Conservation (phyloP, 176 grass and related monocot species). For the Pontederia crassipes region DNA sequence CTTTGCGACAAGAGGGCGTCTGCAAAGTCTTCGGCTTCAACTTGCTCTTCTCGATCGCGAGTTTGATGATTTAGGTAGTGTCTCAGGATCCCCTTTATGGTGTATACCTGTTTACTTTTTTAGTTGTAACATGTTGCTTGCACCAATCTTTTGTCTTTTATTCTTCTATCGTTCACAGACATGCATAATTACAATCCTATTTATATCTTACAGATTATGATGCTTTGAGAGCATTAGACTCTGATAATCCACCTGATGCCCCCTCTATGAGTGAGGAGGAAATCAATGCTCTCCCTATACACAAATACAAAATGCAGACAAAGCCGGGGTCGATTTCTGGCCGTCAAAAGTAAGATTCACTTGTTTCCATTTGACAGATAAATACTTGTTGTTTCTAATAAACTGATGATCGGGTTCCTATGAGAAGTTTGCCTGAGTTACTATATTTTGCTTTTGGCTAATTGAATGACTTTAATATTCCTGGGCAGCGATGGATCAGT, state of each 20-base stretch:
- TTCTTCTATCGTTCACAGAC: not conserved
- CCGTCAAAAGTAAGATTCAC: slow-evolving; percentile 41
- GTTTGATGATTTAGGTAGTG: slow-evolving; percentile 92
- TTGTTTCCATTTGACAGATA: slow-evolving; percentile 2
- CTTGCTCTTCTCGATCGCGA: slow-evolving; percentile 88
- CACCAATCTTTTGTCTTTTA: not conserved
- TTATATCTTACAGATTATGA: slow-evolving; percentile 70
- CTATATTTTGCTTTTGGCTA: not conserved
- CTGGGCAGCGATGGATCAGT: slow-evolving; percentile 44
- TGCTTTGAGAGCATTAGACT: slow-evolving; percentile 72
- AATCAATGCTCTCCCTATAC: slow-evolving; percentile 90
- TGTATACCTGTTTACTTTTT: not conserved
- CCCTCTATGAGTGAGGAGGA: slow-evolving; percentile 96
- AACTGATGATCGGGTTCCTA: not conserved
- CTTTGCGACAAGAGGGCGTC: slow-evolving; percentile 55
- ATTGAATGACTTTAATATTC: not conserved
- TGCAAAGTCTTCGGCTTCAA: slow-evolving; percentile 85
- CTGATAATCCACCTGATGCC: slow-evolving; percentile 54
- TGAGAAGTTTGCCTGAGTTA: not conserved
- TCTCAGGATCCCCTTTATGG: not conserved
- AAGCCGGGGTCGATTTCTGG: slow-evolving; percentile 20
- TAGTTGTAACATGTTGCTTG: not conserved
- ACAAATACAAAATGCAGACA: slow-evolving; percentile 65
- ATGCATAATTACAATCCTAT: not conserved
- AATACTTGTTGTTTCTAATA: not conserved